Evolutionary conservation across 2,329 filamentous ascomycete genomes (phyloP).

Genomic region (Penicillium digitatum): DNA sequence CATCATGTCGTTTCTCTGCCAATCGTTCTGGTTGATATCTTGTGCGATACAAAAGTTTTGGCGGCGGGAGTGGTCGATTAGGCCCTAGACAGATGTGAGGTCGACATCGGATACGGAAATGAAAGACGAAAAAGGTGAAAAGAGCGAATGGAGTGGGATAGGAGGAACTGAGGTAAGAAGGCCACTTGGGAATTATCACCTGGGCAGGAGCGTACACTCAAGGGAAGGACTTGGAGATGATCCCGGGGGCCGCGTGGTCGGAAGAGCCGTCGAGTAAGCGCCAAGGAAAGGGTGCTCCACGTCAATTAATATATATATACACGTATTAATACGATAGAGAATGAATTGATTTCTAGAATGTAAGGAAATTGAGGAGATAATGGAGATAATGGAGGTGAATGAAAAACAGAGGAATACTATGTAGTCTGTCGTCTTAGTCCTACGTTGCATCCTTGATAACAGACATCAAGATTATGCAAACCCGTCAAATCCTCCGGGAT

Average conservation of each 20-base stretch:
- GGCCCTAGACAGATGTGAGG: conserved; percentile 4
- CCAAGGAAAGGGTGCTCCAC: conserved; percentile 4
- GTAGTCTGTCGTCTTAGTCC: background rate
- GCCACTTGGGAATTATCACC: background rate
- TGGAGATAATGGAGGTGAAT: background rate
- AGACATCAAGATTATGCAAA: background rate
- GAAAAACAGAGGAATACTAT: background rate
- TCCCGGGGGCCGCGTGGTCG: conserved; percentile 4
- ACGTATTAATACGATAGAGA: background rate
- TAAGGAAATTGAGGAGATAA: background rate
- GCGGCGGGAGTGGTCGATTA: conserved; percentile 1
- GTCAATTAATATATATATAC: background rate
- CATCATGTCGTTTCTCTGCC: conserved; percentile 20
- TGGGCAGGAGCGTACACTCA: conserved; percentile 7
- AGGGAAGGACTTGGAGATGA: conserved; percentile 3
- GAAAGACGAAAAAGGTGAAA: background rate
- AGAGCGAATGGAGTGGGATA: conserved; percentile 5
- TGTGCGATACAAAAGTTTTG: background rate
- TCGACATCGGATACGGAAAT: conserved; percentile 1
- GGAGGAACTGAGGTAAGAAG: background rate
- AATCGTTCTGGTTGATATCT: background rate
- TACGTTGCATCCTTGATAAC: conserved; percentile 1
- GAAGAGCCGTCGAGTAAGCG: conserved; percentile 1
- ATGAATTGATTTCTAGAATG: background rate
- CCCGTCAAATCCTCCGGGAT: background rate